phyloP scores from a whole-genome alignment of 2,329 filamentous ascomycete species.

The Bipolaris oryzae region DNA sequence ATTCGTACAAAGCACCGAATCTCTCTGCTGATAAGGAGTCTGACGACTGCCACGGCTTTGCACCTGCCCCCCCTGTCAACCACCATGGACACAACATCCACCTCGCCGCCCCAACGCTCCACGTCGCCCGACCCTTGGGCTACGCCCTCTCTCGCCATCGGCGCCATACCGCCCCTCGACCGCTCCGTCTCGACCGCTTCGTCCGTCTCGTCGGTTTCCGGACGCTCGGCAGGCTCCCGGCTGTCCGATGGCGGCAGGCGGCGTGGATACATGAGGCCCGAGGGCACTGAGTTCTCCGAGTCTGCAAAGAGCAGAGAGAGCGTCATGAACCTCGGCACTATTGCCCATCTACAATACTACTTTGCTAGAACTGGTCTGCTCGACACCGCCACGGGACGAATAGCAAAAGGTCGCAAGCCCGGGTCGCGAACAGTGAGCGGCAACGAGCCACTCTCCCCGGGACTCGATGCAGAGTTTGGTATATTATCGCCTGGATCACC shows the following conservation, averaged over 20 bases:
- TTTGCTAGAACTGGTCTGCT: conserved; percentile 93
- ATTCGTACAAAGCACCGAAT: conserved; percentile 20
- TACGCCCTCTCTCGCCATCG: conserved; percentile 67
- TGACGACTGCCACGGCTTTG: conserved; percentile 17
- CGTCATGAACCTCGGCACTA: conserved; percentile 94
- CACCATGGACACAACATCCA: conserved; percentile 39
- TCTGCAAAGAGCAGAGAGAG: conserved; percentile 91
- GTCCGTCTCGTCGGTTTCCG: conserved; percentile 60
- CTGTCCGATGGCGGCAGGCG: conserved; percentile 60
- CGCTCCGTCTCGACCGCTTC: conserved; percentile 69
- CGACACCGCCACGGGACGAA: conserved; percentile 88
- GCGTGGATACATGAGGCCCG: conserved; percentile 85
- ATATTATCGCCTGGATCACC: conserved; percentile 32
- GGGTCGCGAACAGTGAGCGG: conserved; percentile 45
- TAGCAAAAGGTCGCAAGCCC: conserved; percentile 70
- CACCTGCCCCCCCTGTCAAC: conserved; percentile 23
- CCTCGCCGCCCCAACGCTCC: conserved; percentile 52
- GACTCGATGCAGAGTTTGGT: conserved; percentile 35
- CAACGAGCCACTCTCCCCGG: conserved; percentile 36
- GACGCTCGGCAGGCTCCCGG: conserved; percentile 67
- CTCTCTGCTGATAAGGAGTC: conserved; percentile 19
- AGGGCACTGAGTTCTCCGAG: conserved; percentile 85
- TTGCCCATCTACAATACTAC: conserved; percentile 97
- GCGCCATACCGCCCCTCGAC: conserved; percentile 63
- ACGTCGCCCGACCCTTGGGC: conserved; percentile 68